Percentiles rank a stretch among this genome's conserved stretches.
phyloP scores from a whole-genome alignment of 306 rosid genomes.

The Senna siamea region DNA sequence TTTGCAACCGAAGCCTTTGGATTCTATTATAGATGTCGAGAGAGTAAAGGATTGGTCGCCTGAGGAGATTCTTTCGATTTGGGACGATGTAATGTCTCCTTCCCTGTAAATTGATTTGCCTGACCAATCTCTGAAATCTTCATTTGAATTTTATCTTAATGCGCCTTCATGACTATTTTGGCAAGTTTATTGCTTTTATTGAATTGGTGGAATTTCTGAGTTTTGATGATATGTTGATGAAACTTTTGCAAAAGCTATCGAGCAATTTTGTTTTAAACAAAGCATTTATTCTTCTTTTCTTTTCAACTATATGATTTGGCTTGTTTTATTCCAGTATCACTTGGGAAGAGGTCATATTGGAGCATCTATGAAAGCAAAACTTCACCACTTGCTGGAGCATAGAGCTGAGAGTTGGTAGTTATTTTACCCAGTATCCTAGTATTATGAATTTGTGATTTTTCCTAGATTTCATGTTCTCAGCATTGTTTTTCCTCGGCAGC shows the following conservation, averaged over 20 bases:
- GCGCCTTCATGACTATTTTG: neutral
- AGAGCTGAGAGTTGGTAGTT: slow-evolving; percentile 84
- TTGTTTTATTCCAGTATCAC: slow-evolving; percentile 66
- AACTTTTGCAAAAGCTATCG: neutral
- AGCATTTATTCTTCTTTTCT: neutral
- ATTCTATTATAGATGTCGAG: slow-evolving; percentile 71
- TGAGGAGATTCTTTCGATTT: slow-evolving; percentile 73
- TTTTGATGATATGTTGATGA: slow-evolving; percentile 5
- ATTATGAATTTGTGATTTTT: slow-evolving; percentile 16
- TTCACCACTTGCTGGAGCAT: slow-evolving; percentile 76
- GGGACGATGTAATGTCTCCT: slow-evolving; percentile 85
- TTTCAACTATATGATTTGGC: slow-evolving; percentile 23
- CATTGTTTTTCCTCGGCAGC: slow-evolving; percentile 50
- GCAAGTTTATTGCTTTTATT: neutral
- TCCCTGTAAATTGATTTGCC: neutral
- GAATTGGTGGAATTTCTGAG: neutral
- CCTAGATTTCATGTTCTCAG: slow-evolving; percentile 35
- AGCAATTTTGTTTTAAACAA: neutral
- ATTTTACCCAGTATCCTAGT: slow-evolving; percentile 2
- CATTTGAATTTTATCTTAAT: slow-evolving; percentile 19
- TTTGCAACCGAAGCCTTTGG: slow-evolving; percentile 75
- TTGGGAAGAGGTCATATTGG: slow-evolving; percentile 95
- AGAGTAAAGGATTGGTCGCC: slow-evolving; percentile 72
- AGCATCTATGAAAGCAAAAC: slow-evolving; percentile 76
- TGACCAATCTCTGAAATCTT: neutral